Conservation (phyloP, 768 basidiomycete genomes). For the Rhodotorula kratochvilovae region DNA sequence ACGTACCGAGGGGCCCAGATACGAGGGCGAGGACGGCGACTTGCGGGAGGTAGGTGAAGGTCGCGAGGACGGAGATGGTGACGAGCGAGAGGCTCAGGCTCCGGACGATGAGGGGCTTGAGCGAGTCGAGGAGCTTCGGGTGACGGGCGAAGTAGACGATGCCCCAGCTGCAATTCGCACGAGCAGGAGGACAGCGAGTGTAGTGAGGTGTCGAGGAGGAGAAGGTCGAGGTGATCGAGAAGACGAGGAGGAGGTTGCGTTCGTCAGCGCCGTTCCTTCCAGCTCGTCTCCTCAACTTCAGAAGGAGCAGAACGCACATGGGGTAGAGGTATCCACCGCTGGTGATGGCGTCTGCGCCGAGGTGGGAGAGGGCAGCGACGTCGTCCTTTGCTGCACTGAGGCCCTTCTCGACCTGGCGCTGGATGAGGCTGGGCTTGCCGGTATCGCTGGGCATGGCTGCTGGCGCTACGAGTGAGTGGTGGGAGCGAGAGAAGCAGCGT, state of each 20-base stretch:
- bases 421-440: constrained; percentile 11
- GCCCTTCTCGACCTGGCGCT: constrained; percentile 31
- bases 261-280: no score
- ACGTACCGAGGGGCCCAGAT: constrained; percentile 59
- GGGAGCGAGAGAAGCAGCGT: background rate
- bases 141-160: constrained; percentile 30
- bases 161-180: constrained; percentile 9
- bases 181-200: no score
- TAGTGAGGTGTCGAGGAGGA: no score
- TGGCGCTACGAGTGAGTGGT: background rate
- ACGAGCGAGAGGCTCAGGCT: constrained; percentile 9
- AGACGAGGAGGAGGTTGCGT: no score
- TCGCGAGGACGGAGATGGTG: constrained; percentile 17
- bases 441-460: background rate
- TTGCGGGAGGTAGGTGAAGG: constrained; percentile 59
- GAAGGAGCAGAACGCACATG: constrained; percentile 6
- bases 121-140: constrained; percentile 21
- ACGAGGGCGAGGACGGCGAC: constrained; percentile 62
- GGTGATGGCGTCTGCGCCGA: constrained; percentile 12
- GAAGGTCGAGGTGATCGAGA: no score
- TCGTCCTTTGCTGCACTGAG: constrained; percentile 17
- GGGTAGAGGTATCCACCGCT: constrained; percentile 36
- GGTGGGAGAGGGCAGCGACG: background rate
- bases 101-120: constrained; percentile 32
- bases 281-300: no score